Percentiles rank a stretch among this genome's conserved stretches.
Conservation (phyloP, 345 rosid genomes). For the Mercurialis annua region DNA sequence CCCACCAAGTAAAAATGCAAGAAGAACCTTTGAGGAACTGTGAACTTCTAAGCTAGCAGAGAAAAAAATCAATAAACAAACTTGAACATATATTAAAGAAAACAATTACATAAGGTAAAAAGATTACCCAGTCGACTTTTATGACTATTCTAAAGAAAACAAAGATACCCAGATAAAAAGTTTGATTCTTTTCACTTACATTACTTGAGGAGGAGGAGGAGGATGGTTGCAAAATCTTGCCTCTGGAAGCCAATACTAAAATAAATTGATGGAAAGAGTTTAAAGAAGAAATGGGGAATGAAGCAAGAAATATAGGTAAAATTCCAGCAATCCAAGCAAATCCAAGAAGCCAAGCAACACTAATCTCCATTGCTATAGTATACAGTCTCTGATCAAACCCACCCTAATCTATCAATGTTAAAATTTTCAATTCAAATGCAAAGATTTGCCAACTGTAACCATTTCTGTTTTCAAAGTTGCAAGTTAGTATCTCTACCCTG, state of each 20-base stretch:
- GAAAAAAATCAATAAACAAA: not conserved
- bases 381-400: too few species aligned
- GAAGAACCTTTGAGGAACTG: conserved; percentile 9
- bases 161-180: not conserved
- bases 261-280: conserved; percentile 6
- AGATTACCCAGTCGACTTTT: not conserved
- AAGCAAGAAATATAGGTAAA: conserved; percentile 14
- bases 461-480: not conserved
- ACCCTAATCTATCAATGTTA: too few species aligned
- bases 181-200: conserved; percentile 7
- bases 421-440: not conserved
- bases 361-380: not conserved
- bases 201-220: not conserved
- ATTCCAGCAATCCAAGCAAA: conserved; percentile 12
- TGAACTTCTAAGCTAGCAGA: conserved; percentile 12
- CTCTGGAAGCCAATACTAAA: not conserved
- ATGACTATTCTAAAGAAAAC: not conserved
- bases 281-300: conserved; percentile 3
- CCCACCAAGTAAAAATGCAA: conserved; percentile 11
- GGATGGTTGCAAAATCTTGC: conserved; percentile 8
- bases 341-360: conserved; percentile 13
- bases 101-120: not conserved
- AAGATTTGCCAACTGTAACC: not conserved
- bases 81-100: too few species aligned
- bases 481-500: too few species aligned